Base-by-base conservation (phyloP, 2,329 filamentous ascomycete genomes). In the Lachnellula subtilissima region DNA sequence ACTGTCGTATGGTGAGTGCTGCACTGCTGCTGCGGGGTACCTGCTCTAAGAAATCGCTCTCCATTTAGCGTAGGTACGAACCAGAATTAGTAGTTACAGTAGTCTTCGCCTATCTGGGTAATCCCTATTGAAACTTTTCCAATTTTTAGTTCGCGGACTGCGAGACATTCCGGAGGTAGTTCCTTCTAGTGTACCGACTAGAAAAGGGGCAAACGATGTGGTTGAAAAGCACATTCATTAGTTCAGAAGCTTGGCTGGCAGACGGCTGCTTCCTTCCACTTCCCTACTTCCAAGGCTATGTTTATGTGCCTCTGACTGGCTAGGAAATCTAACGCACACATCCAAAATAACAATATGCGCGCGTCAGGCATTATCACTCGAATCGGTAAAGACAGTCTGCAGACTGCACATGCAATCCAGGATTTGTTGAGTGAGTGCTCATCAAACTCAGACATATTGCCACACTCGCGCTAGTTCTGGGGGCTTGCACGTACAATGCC, bases 401-500 rank as follows among this genome's bases (percentile, higher is more conserved):
- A 22, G 49, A 42, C 37, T 51, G 49, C 49, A 42, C 15, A 19
- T 19, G 19, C 19, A 42, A 25, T 43, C 25, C 39, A 36, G 48
- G 32, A 25, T 25, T 4, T 45, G 19, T 45, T 45, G 42, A 45
- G 28, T 12, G 28, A 45, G 28, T 12, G 28, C 28, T 54, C 53
- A 45, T 54, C 53, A 54, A 54, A 50, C 53, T 50, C 45, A 48
- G 25, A 39, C 54, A 52, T 25, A 39, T n/a, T 32, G 49, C 49
- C 49, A 42, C 49, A 42, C 23, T 25, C 15, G 23, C 15, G 50
- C 50, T 46, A 36, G 42, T 23, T 8, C 17, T 40, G 6, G 25
- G 19, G 36, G 35, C 42, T 48, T 40, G 43, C 37, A 25, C 23
- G 23, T 6, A 45, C 46, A 32, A 50, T 54, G 49, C 28, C 37